Evolutionary conservation across 495 filamentous ascomycete species (phyloP), one percentile per base, ranked within the genome.

Genomic region (Penicillium parvum): DNA sequence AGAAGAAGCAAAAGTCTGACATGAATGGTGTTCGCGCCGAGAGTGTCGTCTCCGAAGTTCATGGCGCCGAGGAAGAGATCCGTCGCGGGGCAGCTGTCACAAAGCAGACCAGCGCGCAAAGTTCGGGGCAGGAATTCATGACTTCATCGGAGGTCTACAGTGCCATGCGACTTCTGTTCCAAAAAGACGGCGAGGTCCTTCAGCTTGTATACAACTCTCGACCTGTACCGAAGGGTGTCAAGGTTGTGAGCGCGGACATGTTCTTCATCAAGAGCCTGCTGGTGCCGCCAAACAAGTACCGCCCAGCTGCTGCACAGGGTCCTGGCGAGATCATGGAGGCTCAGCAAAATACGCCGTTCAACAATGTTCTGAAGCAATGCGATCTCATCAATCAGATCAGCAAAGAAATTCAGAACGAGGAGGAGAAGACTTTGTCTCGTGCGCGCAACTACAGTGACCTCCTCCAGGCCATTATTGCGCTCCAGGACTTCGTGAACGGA

Each of bases 401-500:
- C 47, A 78, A 81, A 44, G 84, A 88, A 49, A 80, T 94, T 20
- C 71, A 72, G 9, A 77, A 69, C 43, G 57, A 62, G 15, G 68
- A 55, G 17, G 71, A 52, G 53, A 60, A 20, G 65, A 69, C 18
- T 53, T 53, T 35, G 56, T 58, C 60, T 15, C 69, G 74, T 26
- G 60, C 61, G 25, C 69, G 80, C 29, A 72, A 72, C 22, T 77
- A 82, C 43, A 64, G 64, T 38, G 81, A 88, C 55, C 68, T 87
- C 5, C 74, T 85, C 40, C 78, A 79, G 38, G 81, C 84, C 3
- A 91, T 88, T 64, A 79, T 89, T 20, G 71, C 79, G 18, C 76
- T 99, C 9, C 94, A 99, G 64, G 88, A 96, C 38, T 68, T 75
- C 32, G 91, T 96, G 43, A 99, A 99, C 55, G 81, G 85, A 23